phyloP scores from a whole-genome alignment of 331 rosid species.

The Quercus phellos region DNA sequence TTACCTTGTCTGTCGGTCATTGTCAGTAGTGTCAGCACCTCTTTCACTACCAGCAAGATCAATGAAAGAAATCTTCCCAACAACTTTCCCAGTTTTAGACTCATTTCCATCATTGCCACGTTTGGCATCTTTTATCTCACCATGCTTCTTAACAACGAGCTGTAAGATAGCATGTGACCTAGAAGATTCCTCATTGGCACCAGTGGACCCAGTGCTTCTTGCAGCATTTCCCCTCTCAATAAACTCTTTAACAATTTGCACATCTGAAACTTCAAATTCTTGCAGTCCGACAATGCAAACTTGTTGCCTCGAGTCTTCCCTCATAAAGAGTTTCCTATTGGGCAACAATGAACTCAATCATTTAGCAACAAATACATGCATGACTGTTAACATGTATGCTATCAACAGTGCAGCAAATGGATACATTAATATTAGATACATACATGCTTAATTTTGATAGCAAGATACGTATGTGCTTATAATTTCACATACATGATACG shows the following conservation, averaged over 20 bases:
- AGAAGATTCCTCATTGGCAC: slow-evolving; percentile 99
- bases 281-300: slow-evolving; percentile 99
- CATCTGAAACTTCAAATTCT: slow-evolving; percentile 97
- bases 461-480: not conserved
- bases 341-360: slow-evolving; percentile 17
- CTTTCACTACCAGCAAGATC: slow-evolving; percentile 99
- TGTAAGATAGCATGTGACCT: slow-evolving; percentile 98
- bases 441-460: not conserved
- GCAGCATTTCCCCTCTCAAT: slow-evolving; percentile 93
- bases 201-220: slow-evolving; percentile 97
- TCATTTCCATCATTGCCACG: slow-evolving; percentile 82
- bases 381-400: slow-evolving; percentile 4
- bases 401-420: slow-evolving; percentile 7
- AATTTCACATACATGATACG: not conserved
- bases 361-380: slow-evolving; percentile 17
- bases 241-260: slow-evolving; percentile 84
- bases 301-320: slow-evolving; percentile 97
- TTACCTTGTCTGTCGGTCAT: slow-evolving; percentile 97
- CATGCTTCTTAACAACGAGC: slow-evolving; percentile 75
- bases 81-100: slow-evolving; percentile 72
- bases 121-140: slow-evolving; percentile 70
- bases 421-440: not conserved
- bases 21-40: slow-evolving; percentile 99
- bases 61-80: slow-evolving; percentile 93
- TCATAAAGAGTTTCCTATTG: slow-evolving; percentile 90